Evolutionary conservation across 331 rosid genomes (phyloP), one percentile per base, ranked within the genome.

Genomic region (Acacia concinna): DNA sequence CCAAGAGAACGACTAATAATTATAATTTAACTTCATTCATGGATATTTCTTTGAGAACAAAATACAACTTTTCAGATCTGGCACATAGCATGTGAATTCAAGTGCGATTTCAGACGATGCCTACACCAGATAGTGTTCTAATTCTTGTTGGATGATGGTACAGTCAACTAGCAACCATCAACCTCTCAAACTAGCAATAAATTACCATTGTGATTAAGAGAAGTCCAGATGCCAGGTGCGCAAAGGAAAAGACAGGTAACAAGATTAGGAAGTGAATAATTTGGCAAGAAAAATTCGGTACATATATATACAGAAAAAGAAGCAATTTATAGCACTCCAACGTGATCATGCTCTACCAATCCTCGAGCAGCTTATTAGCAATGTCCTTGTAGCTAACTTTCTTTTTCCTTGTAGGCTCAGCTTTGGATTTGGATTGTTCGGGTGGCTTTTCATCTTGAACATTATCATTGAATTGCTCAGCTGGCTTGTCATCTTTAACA

Each of bases 331-430:
- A 8, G 38, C 67, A 20, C 14, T 35, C 8, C 65, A 34, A 43
- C 37, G 35, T 56, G 38, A 37, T 23, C n/a, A 35, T 54, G 17
- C 17, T 27, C 75, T 79, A 88, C 88, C 90, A 88, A 85, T 90
- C 92, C 77, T 88, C 86, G 0, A 90, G 94, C 57, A 90, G 82
- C 75, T 86, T 82, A 69, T 74, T 44, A 46, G 92, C 94, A 74
- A 90, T 67, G 62, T 90, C 94, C 89, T 85, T 90, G 79, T 90
- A 90, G 88, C 94, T 90, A 18, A 90, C 94, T 80, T 88, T 90
- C 87, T 78, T 88, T 81, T 88, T 88, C 88, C 78, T 86, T 27
- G 75, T 1, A 74, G 89, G 82, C 59, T 73, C 82, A 57, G 74
- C 78, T 46, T 67, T 82, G 47, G 38, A 69, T 5, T 44, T 44